Conservation (phyloP, 2,329 filamentous ascomycete genomes). For the Periglandula ipomoeae region DNA sequence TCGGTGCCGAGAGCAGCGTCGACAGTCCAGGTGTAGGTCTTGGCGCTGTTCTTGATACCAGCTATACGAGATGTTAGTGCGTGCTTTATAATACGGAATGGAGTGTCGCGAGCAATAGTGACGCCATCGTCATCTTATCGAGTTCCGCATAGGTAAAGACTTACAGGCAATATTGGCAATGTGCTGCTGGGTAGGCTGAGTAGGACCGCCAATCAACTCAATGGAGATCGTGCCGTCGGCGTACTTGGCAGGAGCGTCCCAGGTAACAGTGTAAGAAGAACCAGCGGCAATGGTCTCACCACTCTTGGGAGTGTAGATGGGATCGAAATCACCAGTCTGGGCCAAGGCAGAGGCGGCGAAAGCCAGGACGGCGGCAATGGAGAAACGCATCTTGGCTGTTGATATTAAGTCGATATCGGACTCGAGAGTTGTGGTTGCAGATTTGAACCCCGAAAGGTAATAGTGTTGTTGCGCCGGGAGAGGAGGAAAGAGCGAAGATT, state of each 20-base stretch:
- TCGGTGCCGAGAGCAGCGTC: constrained; percentile 32
- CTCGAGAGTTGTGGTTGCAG: background rate
- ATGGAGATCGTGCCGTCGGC: constrained; percentile 38
- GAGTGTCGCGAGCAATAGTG: background rate
- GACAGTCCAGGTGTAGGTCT: constrained; percentile 42
- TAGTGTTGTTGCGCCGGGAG: background rate
- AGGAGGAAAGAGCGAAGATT: constrained; percentile 9
- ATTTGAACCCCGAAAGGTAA: background rate
- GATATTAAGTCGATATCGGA: background rate
- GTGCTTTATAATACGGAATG: background rate
- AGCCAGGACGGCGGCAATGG: constrained; percentile 41
- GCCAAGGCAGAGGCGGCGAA: constrained; percentile 41
- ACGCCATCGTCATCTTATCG: background rate
- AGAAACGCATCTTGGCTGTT: constrained; percentile 44
- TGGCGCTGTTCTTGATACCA: constrained; percentile 35
- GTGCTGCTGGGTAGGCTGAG: constrained; percentile 31
- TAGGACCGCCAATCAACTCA: constrained; percentile 43
- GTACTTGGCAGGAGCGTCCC: constrained; percentile 34
- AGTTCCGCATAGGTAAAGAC: constrained; percentile 19
- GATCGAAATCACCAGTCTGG: constrained; percentile 47
- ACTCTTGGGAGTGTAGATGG: constrained; percentile 37
- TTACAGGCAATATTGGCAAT: constrained; percentile 40
- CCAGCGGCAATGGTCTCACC: constrained; percentile 39
- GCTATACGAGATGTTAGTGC: constrained; percentile 23
- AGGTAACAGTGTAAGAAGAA: constrained; percentile 39